Conservation (phyloP, 2,329 filamentous ascomycete genomes). For the Trichoderma sp. region DNA sequence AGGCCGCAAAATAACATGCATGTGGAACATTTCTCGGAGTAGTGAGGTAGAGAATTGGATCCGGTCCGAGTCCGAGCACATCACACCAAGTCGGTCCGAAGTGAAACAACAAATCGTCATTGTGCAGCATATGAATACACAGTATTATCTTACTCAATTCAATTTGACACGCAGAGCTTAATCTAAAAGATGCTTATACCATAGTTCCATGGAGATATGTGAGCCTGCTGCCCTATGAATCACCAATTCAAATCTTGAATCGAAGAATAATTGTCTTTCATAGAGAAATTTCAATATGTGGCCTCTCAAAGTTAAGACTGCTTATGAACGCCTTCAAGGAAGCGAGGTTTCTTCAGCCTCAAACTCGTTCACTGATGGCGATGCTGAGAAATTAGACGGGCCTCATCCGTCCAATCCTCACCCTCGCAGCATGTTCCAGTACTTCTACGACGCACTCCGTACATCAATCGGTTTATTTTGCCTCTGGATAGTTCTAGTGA, state of each 20-base stretch:
- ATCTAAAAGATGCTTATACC: not conserved
- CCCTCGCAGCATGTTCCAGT: not conserved
- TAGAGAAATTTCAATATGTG: not conserved
- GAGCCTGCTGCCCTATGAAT: not conserved
- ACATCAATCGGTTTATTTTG: not conserved
- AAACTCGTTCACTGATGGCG: not conserved
- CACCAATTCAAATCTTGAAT: not conserved
- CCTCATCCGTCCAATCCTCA: not conserved
- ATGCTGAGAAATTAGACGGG: not conserved
- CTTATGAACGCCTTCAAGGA: not conserved
- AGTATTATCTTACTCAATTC: not conserved
- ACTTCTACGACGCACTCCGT: not conserved
- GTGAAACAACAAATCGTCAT: not conserved
- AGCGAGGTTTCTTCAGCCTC: not conserved
- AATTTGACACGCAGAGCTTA: not conserved
- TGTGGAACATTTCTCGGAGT: not conserved
- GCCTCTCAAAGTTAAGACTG: not conserved
- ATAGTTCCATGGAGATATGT: not conserved
- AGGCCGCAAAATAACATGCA: too few species aligned
- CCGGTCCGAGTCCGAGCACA: not conserved
- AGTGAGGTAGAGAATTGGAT: not conserved
- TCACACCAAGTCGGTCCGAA: not conserved
- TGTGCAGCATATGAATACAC: not conserved
- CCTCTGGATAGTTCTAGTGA: not conserved
- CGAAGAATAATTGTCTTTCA: not conserved